Conservation (phyloP, 2,329 filamentous ascomycete genomes). For the Botrytis galanthina region DNA sequence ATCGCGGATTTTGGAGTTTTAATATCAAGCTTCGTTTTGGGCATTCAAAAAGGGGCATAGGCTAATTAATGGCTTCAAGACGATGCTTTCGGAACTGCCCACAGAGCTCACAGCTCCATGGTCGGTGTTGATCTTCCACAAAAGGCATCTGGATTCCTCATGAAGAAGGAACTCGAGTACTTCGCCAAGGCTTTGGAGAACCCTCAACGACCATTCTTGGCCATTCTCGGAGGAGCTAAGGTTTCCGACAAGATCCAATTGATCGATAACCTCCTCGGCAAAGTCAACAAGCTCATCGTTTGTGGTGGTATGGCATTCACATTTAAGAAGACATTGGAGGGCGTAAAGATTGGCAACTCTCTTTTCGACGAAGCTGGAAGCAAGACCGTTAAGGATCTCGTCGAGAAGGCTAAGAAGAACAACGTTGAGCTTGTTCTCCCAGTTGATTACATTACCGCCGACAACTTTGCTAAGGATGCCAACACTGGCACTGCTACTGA, state of each 20-base stretch:
- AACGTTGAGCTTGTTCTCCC: constrained; percentile 93
- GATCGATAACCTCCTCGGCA: constrained; percentile 97
- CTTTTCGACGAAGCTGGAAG: constrained; percentile 92
- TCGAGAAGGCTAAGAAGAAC: constrained; percentile 96
- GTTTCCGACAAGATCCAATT: constrained; percentile 99
- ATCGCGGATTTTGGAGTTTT: background rate
- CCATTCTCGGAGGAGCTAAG: constrained; percentile 97
- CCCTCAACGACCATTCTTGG: constrained; percentile 93
- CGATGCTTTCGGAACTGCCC: constrained; percentile 96
- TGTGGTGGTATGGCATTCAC: constrained; percentile 99
- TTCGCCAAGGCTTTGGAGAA: constrained; percentile 95
- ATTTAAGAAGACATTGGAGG: constrained; percentile 98
- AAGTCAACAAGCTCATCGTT: constrained; percentile 95
- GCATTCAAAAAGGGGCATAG: background rate
- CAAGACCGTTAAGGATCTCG: constrained; percentile 83
- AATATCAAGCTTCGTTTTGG: background rate
- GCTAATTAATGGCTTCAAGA: constrained; percentile 50
- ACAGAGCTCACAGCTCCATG: constrained; percentile 99
- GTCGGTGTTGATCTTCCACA: constrained; percentile 93
- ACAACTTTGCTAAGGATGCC: constrained; percentile 89
- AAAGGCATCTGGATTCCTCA: constrained; percentile 95
- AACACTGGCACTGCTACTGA: constrained; percentile 80
- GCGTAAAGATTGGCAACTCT: constrained; percentile 82
- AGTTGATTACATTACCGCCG: constrained; percentile 91
- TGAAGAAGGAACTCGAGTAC: constrained; percentile 99